Base-by-base conservation (phyloP, 495 filamentous ascomycete genomes). In the Lepidopterella palustris region DNA sequence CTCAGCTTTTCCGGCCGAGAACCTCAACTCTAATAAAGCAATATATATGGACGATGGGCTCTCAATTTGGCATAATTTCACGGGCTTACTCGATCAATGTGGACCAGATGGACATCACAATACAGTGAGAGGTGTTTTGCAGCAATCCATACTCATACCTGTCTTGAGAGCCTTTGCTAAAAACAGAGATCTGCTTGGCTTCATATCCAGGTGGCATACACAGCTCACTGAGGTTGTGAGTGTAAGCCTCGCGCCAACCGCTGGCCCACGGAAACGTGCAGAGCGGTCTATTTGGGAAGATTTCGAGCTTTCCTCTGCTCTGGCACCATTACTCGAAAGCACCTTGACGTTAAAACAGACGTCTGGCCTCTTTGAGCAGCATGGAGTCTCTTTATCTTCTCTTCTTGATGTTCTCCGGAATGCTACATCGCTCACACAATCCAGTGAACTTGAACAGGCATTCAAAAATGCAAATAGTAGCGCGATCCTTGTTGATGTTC, bases 171-270 rank as follows among this genome's bases (percentile, higher is more conserved):
- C 82, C 1, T 89, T 85, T 68, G 78, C 79, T 28, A 78, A 78
- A 29, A 82, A 83, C 53, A 79, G 88, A 68, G 81, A 90, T 59
- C 67, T 93, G 29, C 61, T 78, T 6, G 78, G 78, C 3, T 93
- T 92, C 66, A 72, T 90, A 63, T 74, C 78, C 28, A 67, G 80
- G 13, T 93, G 89, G 89, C 75, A 81, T 45, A 70, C 75, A 9
- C 82, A 86, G 63, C 77, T 92, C 8, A 64, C 73, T 29, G 25
- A 49, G 24, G 25, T 31, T 6, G 39, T 21, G 3, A 42, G 35
- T 42, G 18, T 48, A 15, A n/a, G 11, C 5, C 26, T 15, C 18
- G 54, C 13, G 29, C 28, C 50, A 51, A 35, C 35, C 2, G 35
- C 13, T 2, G n/a, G 21, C 8, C 28, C 31, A 21, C 28, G 31